phyloP scores from a whole-genome alignment of 2,329 filamentous ascomycete species.

The Xylariaceae sp. region DNA sequence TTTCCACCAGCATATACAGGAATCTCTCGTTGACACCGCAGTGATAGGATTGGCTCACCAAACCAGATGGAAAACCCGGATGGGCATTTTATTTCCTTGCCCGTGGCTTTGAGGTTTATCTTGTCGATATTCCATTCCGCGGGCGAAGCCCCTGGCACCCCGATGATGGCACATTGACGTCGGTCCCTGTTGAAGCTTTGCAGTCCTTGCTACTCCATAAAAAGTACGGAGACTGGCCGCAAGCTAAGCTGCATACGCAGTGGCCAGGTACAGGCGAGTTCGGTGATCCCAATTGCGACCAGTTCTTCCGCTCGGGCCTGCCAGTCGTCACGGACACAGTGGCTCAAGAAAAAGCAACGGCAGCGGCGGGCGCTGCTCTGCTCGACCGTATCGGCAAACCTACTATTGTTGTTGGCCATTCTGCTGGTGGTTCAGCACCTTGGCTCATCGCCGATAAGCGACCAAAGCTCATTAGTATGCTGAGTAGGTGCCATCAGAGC shows the following conservation, averaged over 20 bases:
- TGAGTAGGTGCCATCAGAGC: too few relatives aligned
- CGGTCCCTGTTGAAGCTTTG: slow-evolving; percentile 34
- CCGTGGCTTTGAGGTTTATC: slow-evolving; percentile 44
- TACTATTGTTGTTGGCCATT: slow-evolving; percentile 41
- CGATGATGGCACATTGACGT: slow-evolving; percentile 13
- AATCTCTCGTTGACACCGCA: not conserved
- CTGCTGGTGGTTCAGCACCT: slow-evolving; percentile 41
- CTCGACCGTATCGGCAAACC: slow-evolving; percentile 41
- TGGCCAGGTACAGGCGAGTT: slow-evolving; percentile 39
- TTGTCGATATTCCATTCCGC: slow-evolving; percentile 43
- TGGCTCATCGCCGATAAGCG: slow-evolving; percentile 40
- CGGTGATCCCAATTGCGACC: slow-evolving; percentile 40
- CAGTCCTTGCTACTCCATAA: too few relatives aligned
- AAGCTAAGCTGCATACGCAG: slow-evolving; percentile 38
- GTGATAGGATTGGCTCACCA: slow-evolving; percentile 42
- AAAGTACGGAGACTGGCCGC: slow-evolving; percentile 35
- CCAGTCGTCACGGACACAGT: slow-evolving; percentile 33
- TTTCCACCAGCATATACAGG: not conserved
- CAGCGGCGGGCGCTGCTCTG: slow-evolving; percentile 38
- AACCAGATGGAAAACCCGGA: slow-evolving; percentile 42
- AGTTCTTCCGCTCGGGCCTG: slow-evolving; percentile 38
- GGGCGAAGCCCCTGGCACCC: slow-evolving; percentile 38
- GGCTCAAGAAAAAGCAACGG: slow-evolving; percentile 35
- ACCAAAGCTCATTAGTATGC: slow-evolving; percentile 37
- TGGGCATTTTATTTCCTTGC: slow-evolving; percentile 46